A percentile compares a stretch with the other conserved stretches of the same genome.
phyloP scores from a whole-genome alignment of 768 basidiomycete species.

The Termitomyces sp. region DNA sequence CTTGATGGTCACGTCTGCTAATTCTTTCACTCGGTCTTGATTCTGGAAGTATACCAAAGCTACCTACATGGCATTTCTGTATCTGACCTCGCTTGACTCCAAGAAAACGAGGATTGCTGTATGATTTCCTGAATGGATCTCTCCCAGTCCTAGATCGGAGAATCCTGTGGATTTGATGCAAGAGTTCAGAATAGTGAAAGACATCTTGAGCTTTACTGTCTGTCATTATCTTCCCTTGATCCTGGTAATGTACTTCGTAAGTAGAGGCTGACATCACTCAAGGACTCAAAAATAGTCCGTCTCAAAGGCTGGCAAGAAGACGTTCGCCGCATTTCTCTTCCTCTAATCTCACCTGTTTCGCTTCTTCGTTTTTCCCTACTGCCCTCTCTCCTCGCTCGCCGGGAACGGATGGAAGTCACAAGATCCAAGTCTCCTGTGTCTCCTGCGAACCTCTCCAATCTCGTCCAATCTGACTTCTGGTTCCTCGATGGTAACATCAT shows the following conservation, averaged over 20 bases:
- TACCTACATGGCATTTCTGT: not conserved
- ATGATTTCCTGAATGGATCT: not conserved
- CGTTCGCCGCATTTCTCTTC: not conserved
- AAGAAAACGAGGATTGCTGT: too few species aligned
- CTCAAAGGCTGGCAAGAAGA: not conserved
- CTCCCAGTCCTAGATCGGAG: not conserved
- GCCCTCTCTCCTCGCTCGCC: not conserved
- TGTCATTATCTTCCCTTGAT: not conserved
- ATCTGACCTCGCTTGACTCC: not conserved
- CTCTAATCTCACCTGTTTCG: not conserved
- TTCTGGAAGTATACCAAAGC: too few species aligned
- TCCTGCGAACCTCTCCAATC: conserved; percentile 14
- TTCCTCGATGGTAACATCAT: conserved; percentile 71
- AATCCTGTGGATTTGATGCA: not conserved
- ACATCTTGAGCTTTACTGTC: too few species aligned
- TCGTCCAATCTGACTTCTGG: conserved; percentile 62
- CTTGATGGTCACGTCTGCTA: too few species aligned
- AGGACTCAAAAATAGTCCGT: not conserved
- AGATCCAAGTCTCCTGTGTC: not conserved
- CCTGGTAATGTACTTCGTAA: not conserved
- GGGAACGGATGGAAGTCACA: conserved; percentile 8
- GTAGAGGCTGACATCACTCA: not conserved
- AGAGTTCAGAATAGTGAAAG: not conserved
- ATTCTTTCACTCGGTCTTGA: too few species aligned
- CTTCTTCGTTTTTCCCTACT: not conserved